Conservation (phyloP, 306 rosid species). For the Citrullus colocynthis region DNA sequence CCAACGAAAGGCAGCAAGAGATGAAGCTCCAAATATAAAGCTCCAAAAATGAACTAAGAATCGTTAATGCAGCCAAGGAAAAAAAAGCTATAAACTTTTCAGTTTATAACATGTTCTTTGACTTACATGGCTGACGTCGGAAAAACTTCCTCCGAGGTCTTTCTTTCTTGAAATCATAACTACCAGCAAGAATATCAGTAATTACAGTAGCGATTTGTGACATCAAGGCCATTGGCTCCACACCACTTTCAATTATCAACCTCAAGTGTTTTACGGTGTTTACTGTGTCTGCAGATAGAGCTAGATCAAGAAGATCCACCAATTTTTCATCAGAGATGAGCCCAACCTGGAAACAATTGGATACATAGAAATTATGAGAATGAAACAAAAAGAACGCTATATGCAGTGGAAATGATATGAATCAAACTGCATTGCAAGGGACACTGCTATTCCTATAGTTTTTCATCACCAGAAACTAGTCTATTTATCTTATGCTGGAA, state of each 20-base stretch:
- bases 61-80: background rate
- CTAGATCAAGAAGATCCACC: slow-evolving; percentile 96
- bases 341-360: slow-evolving; percentile 63
- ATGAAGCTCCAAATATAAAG: background rate
- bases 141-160: slow-evolving; percentile 81
- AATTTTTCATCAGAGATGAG: slow-evolving; percentile 92
- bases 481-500: background rate
- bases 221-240: slow-evolving; percentile 90
- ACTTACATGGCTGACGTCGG: slow-evolving; percentile 74
- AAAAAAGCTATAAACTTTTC: background rate
- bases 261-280: slow-evolving; percentile 91
- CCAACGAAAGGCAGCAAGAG: background rate
- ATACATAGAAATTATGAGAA: background rate
- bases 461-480: background rate
- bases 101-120: background rate
- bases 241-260: slow-evolving; percentile 89
- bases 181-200: slow-evolving; percentile 94
- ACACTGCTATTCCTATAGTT: background rate
- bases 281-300: slow-evolving; percentile 91
- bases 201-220: slow-evolving; percentile 95
- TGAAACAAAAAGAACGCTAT: background rate
- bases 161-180: slow-evolving; percentile 62
- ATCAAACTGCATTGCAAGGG: background rate
- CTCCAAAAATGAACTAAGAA: background rate
- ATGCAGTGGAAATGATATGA: background rate